Evolutionary conservation across 2,329 filamentous ascomycete species (phyloP), one percentile per base, ranked within the genome.

Genomic region (Penicillium occitanis): DNA sequence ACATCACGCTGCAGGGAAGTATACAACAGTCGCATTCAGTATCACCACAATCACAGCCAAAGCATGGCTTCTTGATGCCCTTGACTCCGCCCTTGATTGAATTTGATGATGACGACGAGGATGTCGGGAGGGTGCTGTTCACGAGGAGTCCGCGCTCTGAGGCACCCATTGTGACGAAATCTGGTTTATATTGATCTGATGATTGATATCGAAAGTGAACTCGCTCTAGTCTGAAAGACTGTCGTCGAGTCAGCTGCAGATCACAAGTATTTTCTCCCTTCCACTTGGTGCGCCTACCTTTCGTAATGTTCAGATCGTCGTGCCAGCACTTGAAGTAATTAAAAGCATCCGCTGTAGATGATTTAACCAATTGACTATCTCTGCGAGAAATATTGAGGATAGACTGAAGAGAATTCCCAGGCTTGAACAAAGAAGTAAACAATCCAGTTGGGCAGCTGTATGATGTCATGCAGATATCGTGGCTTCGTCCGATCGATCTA

Each of bases 1-100:
- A 80, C 78, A 80, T 80, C 64, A 80, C 76, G 11, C 73, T 75
- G 66, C 78, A 80, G 33, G 63, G 63, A 37, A 64, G 48, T 63
- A 80, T 76, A 60, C 77, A 78, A 63, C 76, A 79, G 66, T 80
- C 78, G 40, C 78, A 80, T 44, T 77, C 77, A 58, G 78, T 77
- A 67, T 77, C 78, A 6, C 78, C 77, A 35, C 77, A 80, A 53
- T 78, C 78, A 61, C 78, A 80, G 3, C 78, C 77, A 63, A 80
- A 79, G 58, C 78, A 80, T 8, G 78, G 78, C 66, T 79, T 80
- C 8, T 76, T 74, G 3, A 76, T 74, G 2, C 72, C 67, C 67
- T 79, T 77, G 68, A 79, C 77, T 17, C 78, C 77, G 62, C 77
- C 77, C 55, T 71, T 75, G 61, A 79, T 71, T 0, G 76, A 76